Evolutionary conservation across 2,329 filamentous ascomycete genomes (phyloP).

Genomic region (Coniochaeta hoffmannii): DNA sequence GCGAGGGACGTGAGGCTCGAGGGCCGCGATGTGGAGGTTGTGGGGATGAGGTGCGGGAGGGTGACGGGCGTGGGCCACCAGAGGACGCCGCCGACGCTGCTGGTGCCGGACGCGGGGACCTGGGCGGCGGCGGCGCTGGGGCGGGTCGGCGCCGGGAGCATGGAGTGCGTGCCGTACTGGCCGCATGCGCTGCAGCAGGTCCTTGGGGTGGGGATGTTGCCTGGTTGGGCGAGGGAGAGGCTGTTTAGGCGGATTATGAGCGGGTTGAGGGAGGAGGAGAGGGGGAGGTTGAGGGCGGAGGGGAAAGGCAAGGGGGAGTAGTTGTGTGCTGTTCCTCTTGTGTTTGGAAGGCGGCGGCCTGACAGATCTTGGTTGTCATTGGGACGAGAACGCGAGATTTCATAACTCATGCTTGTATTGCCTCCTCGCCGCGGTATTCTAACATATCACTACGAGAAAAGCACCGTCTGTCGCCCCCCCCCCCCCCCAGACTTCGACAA

Average conservation of each 20-base stretch:
- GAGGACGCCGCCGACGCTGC: conserved; percentile 6
- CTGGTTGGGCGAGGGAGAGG: conserved; percentile 2
- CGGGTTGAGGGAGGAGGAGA: not conserved
- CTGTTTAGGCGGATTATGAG: not conserved
- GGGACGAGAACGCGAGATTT: too few species aligned
- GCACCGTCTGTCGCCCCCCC: too few species aligned
- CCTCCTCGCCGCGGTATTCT: too few species aligned
- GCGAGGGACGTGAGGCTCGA: conserved; percentile 11
- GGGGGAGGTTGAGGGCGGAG: not conserved
- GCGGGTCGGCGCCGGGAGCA: conserved; percentile 14
- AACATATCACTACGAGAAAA: too few species aligned
- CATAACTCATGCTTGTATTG: too few species aligned
- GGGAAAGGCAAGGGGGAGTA: not conserved
- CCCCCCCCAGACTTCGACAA: too few species aligned
- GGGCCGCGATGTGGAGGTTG: conserved; percentile 13
- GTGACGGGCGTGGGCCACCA: conserved; percentile 13
- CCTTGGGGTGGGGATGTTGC: conserved; percentile 4
- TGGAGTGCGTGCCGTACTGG: conserved; percentile 12
- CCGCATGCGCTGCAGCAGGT: conserved; percentile 11
- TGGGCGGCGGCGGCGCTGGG: conserved; percentile 14
- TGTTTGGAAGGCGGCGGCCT: too few species aligned
- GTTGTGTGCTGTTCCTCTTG: too few species aligned
- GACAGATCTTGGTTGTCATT: too few species aligned
- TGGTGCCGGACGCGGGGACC: conserved; percentile 10
- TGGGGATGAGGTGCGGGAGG: conserved; percentile 13